Conservation (phyloP, 2,329 filamentous ascomycete species). For the Dendrostoma leiphaemia region DNA sequence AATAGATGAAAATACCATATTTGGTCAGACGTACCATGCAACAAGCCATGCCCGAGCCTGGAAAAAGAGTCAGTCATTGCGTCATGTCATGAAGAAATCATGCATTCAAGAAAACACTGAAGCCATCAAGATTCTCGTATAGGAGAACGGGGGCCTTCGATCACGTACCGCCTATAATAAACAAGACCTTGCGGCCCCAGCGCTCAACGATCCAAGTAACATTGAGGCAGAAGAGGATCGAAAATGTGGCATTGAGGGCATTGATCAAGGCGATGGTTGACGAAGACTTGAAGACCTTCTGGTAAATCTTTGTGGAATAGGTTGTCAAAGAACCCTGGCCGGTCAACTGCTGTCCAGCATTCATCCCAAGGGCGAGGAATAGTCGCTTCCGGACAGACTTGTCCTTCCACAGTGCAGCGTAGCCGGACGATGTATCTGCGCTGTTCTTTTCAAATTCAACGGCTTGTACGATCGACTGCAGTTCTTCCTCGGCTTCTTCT, state of each 20-base stretch:
- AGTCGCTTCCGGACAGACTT: conserved; percentile 66
- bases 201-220: conserved; percentile 72
- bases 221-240: conserved; percentile 71
- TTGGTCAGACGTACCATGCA: conserved; percentile 64
- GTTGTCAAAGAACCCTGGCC: conserved; percentile 73
- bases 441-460: conserved; percentile 71
- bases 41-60: conserved; percentile 58
- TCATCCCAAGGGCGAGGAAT: conserved; percentile 62
- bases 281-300: conserved; percentile 61
- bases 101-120: neutral
- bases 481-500: conserved; percentile 65
- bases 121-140: neutral
- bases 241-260: conserved; percentile 70
- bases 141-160: neutral
- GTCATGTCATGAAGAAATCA: neutral
- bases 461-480: conserved; percentile 63
- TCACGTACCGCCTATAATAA: conserved; percentile 58
- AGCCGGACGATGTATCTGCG: conserved; percentile 57
- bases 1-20: no score
- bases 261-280: conserved; percentile 70
- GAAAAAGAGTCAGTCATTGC: neutral
- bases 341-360: conserved; percentile 69
- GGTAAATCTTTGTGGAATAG: conserved; percentile 73
- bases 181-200: conserved; percentile 67
- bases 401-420: conserved; percentile 68